Base-by-base conservation (phyloP, 495 filamentous ascomycete genomes). In the Penicillium cinerascens region DNA sequence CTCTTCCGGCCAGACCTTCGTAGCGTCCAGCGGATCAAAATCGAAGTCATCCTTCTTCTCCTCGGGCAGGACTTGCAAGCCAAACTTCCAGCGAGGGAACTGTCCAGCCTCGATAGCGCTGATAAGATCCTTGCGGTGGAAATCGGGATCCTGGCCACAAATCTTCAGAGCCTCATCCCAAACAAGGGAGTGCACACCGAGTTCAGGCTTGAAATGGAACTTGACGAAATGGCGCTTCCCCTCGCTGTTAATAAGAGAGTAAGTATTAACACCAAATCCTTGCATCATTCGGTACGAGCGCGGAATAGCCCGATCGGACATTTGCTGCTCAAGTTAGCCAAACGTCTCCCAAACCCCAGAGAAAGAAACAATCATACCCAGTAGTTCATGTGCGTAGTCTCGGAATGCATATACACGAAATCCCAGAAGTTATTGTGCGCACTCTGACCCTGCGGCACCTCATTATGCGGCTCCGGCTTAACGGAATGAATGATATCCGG, bases 131-230 rank as follows among this genome's bases (percentile, higher is more conserved):
- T 90, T 91, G 48, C 88, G 82, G 48, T 95, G 89, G 77, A 92
- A 95, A 56, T 96, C 89, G 0, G 89, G 89, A 58, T 95, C 87
- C 66, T 93, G 85, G 2, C 87, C 91, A 22, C 72, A 78, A 11
- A 95, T 73, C 74, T 93, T 93, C 51, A 92, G 59, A 1, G 89
- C 91, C 65, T 95, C 90, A 60, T 95, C 91, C 88, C 88, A 95
- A 0, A 92, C 87, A 0, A 95, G 71, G 2, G 87, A 91, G 67
- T 92, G 87, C 0, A 92, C 87, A 33, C 91, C 90, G 11, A 92
- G 75, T 37, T 86, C 82, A 0, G 91, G 89, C 0, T 79, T 89
- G 56, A 78, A 93, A 62, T 83, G 79, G 68, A 92, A 93, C 67
- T 96, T 96, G 66, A 93, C 88, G 60, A 92, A 90, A 46, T 80